A percentile compares a stretch with the other conserved stretches of the same genome.
Evolutionary conservation across 2,329 filamentous ascomycete genomes (phyloP).

Genomic region (Corniculantispora saksenae): DNA sequence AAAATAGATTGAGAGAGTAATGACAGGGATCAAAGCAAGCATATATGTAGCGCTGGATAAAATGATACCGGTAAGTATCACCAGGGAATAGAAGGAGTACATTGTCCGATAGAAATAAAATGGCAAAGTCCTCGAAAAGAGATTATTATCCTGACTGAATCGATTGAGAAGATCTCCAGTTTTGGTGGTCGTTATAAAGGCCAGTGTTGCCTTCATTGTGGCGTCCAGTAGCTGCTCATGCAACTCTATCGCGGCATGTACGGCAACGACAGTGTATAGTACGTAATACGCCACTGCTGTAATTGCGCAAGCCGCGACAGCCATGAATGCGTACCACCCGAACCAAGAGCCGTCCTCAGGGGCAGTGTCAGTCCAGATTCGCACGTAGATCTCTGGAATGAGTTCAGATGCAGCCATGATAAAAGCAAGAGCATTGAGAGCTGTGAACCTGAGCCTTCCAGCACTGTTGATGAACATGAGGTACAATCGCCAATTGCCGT

Average conservation of each 20-base stretch:
- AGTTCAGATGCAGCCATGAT: not conserved
- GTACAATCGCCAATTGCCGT: not conserved
- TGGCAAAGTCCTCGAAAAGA: not conserved
- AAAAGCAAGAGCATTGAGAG: not conserved
- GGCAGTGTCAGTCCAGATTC: not conserved
- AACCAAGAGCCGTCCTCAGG: not conserved
- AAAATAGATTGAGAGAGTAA: constrained; percentile 24
- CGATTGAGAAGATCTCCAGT: not conserved
- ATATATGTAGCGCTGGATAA: constrained; percentile 1
- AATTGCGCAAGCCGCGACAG: not conserved
- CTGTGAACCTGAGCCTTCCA: not conserved
- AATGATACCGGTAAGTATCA: not conserved
- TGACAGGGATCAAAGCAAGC: constrained; percentile 45
- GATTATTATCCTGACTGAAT: not conserved
- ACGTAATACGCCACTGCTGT: not conserved
- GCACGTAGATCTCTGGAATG: not conserved
- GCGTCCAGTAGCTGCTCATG: not conserved
- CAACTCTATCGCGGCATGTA: not conserved
- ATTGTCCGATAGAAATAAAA: not conserved
- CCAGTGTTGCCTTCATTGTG: not conserved
- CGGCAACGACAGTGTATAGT: not conserved
- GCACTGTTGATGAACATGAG: not conserved
- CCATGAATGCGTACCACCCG: not conserved
- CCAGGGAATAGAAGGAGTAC: not conserved
- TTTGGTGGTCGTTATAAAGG: not conserved